Evolutionary conservation across 2,329 filamentous ascomycete genomes (phyloP), one percentile per base, ranked within the genome.

Genomic region (Nemania abortiva): DNA sequence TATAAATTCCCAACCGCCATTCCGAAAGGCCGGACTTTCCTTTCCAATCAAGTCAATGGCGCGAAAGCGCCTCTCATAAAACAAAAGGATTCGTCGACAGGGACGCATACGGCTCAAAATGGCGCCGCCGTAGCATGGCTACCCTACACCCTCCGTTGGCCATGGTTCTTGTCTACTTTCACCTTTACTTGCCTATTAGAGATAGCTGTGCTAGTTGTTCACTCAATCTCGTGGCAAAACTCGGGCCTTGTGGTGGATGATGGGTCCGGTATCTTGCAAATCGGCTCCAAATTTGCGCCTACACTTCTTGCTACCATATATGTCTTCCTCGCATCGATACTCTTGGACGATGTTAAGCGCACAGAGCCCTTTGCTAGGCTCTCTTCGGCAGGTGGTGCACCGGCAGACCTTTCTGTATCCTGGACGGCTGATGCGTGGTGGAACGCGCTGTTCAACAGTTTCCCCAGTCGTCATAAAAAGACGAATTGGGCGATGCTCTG

Each of bases 341-440:
- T 70, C 2, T 57, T 72, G 6, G 65, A 72, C 42, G 70, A 72
- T 54, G 59, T 72, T 18, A 70, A 69, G 45, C 70, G 68, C 5
- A 72, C 70, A 1, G 63, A 72, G 47, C 55, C 68, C 9, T 72
- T 72, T 27, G 68, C 70, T 2, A 52, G 59, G 1, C 65, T 70
- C 29, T 45, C 68, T 13, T 71, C 63, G 3, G 66, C 70, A n/a
- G 27, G 42, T 20, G 70, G 70, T 11, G 66, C 70, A 6, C 37
- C 15, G 2, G 65, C 63, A 2, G 52, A 68, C 27, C 29, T 31
- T 15, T 70, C 70, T 7, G 47, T 72, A 15, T 62, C 60, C n/a
- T 72, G 68, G 70, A 71, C 68, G 15, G 70, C 63, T 13, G 63
- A 68, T 39, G 66, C 65, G 7, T 72, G 68, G 70, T 72, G 70